Evolutionary conservation across 2,329 filamentous ascomycete genomes (phyloP), one percentile per base, ranked within the genome.

Genomic region (Metarhizium robertsii): DNA sequence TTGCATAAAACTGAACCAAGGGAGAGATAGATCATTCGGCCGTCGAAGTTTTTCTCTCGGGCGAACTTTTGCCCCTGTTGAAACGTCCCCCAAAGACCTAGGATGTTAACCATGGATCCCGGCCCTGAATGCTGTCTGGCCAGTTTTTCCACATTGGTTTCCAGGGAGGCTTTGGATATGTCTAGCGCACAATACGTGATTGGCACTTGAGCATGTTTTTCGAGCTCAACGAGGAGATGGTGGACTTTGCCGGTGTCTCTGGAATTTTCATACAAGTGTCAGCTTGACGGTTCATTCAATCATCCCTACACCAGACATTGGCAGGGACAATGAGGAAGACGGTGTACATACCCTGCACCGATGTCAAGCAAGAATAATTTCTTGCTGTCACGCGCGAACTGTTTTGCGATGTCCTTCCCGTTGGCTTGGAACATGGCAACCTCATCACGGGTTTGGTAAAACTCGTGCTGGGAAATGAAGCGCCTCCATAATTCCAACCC

Each of bases 1-100:
- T 74, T 74, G 61, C 71, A 74, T 18, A 74, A 64, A 4, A 74
- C 72, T 7, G 72, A 74, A 2, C 72, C 72, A 2, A 74, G 64
- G 0, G 72, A 74, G 7, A 74, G 64, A 53, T 73, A 71, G n/a
- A 73, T 58, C 14, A 69, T 65, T 2, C 66, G 69, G 2, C 64
- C 60, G n/a, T 60, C 32, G 32, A 63, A 60, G 16, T 60, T 51
- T 34, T 72, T 65, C 7, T 64, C 57, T 8, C 32, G 14, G 40
- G 69, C 64, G 53, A 67, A 70, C 3, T 60, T 55, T 57, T 68
- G 64, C 18, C 71, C 70, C 54, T 72, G 63, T 10, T 67, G 56
- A 56, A 74, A 74, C 11, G 70, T 71, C 5, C 72, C 72, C 71
- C 71, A 74, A 43, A 74, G 64, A 16, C 71, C 71, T 13, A 66